These are phyloP conservation scores for Dactylella cylindrospora DNA, from an alignment of 2,329 filamentous ascomycete genomes.

Conservation along the genomic window DNA sequence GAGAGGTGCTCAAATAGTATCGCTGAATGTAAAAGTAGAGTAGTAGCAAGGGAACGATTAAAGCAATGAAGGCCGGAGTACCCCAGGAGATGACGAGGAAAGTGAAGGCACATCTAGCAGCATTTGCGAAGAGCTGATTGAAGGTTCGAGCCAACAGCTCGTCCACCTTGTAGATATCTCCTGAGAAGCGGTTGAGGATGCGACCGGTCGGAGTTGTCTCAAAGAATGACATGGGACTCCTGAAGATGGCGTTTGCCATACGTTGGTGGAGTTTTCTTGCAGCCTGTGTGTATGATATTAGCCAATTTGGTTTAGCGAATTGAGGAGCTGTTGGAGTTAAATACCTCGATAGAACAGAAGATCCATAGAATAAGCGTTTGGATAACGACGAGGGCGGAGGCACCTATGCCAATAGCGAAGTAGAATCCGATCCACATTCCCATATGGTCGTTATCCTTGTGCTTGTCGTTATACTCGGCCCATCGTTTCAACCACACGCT, in stretches of 20 bases:
- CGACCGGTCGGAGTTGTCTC: conserved; percentile 96
- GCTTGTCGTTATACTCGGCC: conserved; percentile 74
- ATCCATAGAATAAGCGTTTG: conserved; percentile 98
- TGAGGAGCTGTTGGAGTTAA: background rate
- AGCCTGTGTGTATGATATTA: conserved; percentile 59
- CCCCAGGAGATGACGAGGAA: conserved; percentile 79
- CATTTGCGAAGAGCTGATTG: conserved; percentile 89
- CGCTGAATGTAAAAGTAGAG: conserved; percentile 92
- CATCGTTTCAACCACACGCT: conserved; percentile 93
- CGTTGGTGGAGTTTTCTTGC: conserved; percentile 94
- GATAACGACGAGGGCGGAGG: conserved; percentile 78
- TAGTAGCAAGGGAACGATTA: conserved; percentile 77
- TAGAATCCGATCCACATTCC: conserved; percentile 94
- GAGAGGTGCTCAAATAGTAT: conserved; percentile 93
- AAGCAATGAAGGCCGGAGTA: conserved; percentile 74
- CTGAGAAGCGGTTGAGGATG: conserved; percentile 94
- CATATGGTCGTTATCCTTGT: conserved; percentile 70
- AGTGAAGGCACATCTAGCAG: conserved; percentile 75
- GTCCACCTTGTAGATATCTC: conserved; percentile 73
- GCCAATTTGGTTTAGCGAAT: conserved; percentile 13
- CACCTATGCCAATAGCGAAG: conserved; percentile 88
- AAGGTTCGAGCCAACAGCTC: conserved; percentile 87
- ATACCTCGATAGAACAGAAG: conserved; percentile 95
- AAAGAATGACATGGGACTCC: conserved; percentile 98
- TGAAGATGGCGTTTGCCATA: conserved; percentile 96